Evolutionary conservation across 2,329 filamentous ascomycete genomes (phyloP).

Genomic region (Cordyceps cicadae): DNA sequence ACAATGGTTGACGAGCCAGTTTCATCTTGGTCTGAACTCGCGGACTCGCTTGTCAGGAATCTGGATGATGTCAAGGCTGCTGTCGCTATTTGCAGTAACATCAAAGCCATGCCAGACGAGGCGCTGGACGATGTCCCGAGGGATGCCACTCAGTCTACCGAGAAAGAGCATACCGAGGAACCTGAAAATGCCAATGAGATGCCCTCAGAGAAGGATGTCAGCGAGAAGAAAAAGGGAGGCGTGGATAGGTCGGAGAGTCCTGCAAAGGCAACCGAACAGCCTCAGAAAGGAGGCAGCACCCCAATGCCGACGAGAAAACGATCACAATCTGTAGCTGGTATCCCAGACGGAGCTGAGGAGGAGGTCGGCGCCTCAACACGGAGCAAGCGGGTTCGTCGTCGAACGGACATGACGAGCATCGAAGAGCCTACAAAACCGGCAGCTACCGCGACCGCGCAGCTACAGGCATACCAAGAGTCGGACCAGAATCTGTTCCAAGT

Average conservation of each 20-base stretch:
- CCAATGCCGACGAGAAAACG: constrained; percentile 46
- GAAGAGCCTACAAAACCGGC: constrained; percentile 47
- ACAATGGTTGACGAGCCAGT: neutral
- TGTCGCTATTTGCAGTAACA: constrained; percentile 23
- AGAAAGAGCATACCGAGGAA: constrained; percentile 8
- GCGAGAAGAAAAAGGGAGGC: constrained; percentile 17
- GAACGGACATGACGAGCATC: constrained; percentile 43
- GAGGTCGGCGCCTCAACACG: constrained; percentile 51
- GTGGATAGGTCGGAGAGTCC: constrained; percentile 18
- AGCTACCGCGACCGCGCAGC: constrained; percentile 43
- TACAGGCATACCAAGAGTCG: constrained; percentile 48
- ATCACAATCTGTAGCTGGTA: constrained; percentile 53
- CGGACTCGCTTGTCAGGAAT: neutral
- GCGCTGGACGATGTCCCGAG: constrained; percentile 15
- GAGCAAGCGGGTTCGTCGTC: constrained; percentile 56
- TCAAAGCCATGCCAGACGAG: constrained; percentile 20
- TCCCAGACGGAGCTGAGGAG: constrained; percentile 48
- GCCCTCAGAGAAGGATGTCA: constrained; percentile 11
- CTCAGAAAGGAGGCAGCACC: constrained; percentile 28
- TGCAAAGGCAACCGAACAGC: constrained; percentile 21
- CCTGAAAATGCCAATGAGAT: constrained; percentile 12
- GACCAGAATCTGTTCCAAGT: constrained; percentile 49
- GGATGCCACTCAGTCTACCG: neutral
- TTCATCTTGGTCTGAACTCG: constrained; percentile 4
- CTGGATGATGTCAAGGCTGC: neutral